phyloP scores from a whole-genome alignment of 2,329 filamentous ascomycete genomes.

The Aureobasidium sp. region DNA sequence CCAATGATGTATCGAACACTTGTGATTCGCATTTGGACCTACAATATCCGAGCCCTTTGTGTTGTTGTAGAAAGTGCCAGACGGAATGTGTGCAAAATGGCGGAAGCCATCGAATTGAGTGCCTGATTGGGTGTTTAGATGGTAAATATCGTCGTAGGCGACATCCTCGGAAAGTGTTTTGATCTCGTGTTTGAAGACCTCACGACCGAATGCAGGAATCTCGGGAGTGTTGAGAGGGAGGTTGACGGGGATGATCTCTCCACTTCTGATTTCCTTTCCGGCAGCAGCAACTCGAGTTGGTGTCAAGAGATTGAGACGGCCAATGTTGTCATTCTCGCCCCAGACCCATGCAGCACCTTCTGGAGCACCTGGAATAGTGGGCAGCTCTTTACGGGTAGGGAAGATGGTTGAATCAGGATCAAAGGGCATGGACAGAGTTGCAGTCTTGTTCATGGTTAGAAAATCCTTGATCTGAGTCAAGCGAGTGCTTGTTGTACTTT shows the following conservation, averaged over 20 bases:
- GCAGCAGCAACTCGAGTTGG: slow-evolving; percentile 45
- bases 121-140: slow-evolving; percentile 42
- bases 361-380: slow-evolving; percentile 45
- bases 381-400: slow-evolving; percentile 48
- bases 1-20: slow-evolving; percentile 41
- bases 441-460: slow-evolving; percentile 40
- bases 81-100: slow-evolving; percentile 40
- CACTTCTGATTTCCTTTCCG: slow-evolving; percentile 47
- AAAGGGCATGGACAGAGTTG: slow-evolving; percentile 43
- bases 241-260: slow-evolving; percentile 51
- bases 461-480: slow-evolving; percentile 41
- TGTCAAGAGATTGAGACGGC: slow-evolving; percentile 18
- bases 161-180: slow-evolving; percentile 34
- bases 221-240: slow-evolving; percentile 48
- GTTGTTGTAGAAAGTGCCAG: slow-evolving; percentile 36
- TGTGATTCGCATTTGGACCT: slow-evolving; percentile 36
- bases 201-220: slow-evolving; percentile 45
- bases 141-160: slow-evolving; percentile 40
- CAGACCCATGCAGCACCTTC: slow-evolving; percentile 54
- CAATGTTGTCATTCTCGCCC: slow-evolving; percentile 49
- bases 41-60: slow-evolving; percentile 36
- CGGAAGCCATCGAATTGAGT: slow-evolving; percentile 43
- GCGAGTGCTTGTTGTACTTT: slow-evolving; percentile 29
- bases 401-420: slow-evolving; percentile 48
- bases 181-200: slow-evolving; percentile 50